Conservation (phyloP, 208 protist species). For the Wallacemonas sp. region DNA sequence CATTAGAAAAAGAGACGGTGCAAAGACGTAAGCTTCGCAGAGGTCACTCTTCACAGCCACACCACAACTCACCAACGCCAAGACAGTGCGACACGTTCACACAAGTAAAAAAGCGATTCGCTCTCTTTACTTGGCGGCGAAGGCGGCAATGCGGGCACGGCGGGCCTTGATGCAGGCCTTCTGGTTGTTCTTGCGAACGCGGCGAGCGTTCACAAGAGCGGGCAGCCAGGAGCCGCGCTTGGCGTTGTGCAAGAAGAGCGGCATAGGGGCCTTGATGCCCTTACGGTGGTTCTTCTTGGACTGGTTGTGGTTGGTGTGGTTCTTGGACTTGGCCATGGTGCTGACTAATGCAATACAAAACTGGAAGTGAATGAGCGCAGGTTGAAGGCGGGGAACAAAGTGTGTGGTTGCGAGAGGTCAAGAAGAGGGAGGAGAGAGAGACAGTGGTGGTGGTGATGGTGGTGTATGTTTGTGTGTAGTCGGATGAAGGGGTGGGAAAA, state of each 20-base stretch:
- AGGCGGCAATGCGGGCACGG: constrained; percentile 69
- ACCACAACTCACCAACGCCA: too few species aligned
- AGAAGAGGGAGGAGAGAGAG: constrained; percentile 1
- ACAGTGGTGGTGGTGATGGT: too few species aligned
- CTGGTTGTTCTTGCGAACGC: constrained; percentile 89
- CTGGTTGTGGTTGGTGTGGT: constrained; percentile 95
- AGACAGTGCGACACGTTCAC: too few species aligned
- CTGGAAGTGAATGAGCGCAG: constrained; percentile 12
- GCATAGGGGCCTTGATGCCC: constrained; percentile 85
- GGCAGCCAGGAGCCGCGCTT: constrained; percentile 82
- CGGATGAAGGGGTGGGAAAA: too few species aligned
- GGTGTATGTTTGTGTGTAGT: too few species aligned
- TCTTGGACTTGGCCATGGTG: constrained; percentile 93
- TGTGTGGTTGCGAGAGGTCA: constrained; percentile 11
- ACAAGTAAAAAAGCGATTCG: too few species aligned
- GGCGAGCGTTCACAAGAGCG: constrained; percentile 77
- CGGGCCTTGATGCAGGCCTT: constrained; percentile 76
- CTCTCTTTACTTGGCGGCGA: constrained; percentile 48
- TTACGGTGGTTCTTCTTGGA: constrained; percentile 93
- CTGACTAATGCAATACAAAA: constrained; percentile 20
- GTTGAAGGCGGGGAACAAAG: too few species aligned
- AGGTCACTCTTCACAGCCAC: too few species aligned
- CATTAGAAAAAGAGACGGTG: not conserved
- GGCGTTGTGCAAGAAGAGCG: constrained; percentile 76
- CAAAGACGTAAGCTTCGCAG: constrained; percentile 5